A percentile compares a stretch with the other conserved stretches of the same genome.
Conservation (phyloP, 2,329 filamentous ascomycete genomes). For the Ophiostoma sp. region DNA sequence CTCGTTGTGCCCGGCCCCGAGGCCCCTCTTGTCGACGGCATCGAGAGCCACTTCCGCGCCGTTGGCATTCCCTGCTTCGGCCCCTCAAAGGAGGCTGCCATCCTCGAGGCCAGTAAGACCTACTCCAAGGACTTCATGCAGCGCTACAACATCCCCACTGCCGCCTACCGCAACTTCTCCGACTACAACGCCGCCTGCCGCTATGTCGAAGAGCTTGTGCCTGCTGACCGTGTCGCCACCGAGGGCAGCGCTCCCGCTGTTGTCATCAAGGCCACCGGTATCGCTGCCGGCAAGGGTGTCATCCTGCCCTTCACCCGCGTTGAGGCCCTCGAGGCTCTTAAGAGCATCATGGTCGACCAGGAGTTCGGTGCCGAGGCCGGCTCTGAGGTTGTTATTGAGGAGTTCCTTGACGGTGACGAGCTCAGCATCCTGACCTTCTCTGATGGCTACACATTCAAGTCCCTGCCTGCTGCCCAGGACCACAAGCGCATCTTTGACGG, state of each 20-base stretch:
- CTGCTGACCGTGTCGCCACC: conserved; percentile 16
- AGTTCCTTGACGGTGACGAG: conserved; percentile 87
- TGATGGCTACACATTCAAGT: conserved; percentile 78
- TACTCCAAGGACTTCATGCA: conserved; percentile 99
- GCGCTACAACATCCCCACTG: conserved; percentile 81
- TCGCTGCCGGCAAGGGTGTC: conserved; percentile 93
- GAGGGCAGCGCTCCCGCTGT: conserved; percentile 63
- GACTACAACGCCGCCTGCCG: conserved; percentile 64
- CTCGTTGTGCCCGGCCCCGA: conserved; percentile 88
- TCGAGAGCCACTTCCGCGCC: conserved; percentile 72
- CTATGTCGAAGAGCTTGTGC: conserved; percentile 53
- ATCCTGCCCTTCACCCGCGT: conserved; percentile 77
- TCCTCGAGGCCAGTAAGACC: conserved; percentile 93
- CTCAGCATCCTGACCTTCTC: conserved; percentile 86
- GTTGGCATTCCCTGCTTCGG: conserved; percentile 79
- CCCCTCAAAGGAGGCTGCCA: conserved; percentile 74
- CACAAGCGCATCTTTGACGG: conserved; percentile 93
- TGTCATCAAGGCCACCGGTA: conserved; percentile 84
- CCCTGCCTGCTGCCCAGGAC: conserved; percentile 86
- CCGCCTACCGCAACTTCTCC: conserved; percentile 82
- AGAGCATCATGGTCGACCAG: conserved; percentile 82
- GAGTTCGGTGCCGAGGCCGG: conserved; percentile 77
- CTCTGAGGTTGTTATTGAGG: conserved; percentile 89
- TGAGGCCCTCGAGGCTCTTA: conserved; percentile 75
- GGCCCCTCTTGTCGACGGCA: conserved; percentile 85